Percentiles rank a stretch among this genome's conserved stretches.
Conservation (phyloP, 257 asterid species). For the Primulina eburnea region DNA sequence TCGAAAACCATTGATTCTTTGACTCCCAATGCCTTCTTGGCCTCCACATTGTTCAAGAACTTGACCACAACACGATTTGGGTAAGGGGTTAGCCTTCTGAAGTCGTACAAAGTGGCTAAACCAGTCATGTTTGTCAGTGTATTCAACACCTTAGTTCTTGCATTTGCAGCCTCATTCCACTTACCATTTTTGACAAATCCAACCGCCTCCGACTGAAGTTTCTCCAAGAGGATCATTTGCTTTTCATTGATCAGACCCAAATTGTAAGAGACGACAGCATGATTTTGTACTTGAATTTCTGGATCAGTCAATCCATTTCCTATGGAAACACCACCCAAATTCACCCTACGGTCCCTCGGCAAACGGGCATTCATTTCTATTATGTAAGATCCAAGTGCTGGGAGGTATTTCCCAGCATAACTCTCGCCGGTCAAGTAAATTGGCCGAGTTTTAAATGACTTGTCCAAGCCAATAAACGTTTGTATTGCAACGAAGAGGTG, state of each 20-base stretch:
- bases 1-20: no score
- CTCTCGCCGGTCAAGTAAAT: no score
- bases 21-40: no score
- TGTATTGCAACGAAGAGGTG: no score
- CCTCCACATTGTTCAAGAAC: no score
- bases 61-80: no score
- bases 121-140: slow-evolving; percentile 43
- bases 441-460: no score
- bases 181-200: neutral
- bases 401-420: no score
- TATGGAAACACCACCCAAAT: slow-evolving; percentile 42
- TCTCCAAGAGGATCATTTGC: slow-evolving; percentile 31
- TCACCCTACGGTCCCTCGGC: slow-evolving; percentile 20
- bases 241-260: slow-evolving; percentile 41
- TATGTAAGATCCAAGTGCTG: no score
- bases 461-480: no score
- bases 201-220: slow-evolving; percentile 36
- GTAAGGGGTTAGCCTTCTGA: no score
- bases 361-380: slow-evolving; percentile 24
- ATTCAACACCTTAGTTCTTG: slow-evolving; percentile 28
- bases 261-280: slow-evolving; percentile 38
- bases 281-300: slow-evolving; percentile 41
- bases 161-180: slow-evolving; percentile 18
- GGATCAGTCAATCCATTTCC: slow-evolving; percentile 56
- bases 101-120: no score